Percentiles rank a stretch among this genome's conserved stretches.
Conservation (phyloP, 2,329 filamentous ascomycete species). For the Piedraia hortae region DNA sequence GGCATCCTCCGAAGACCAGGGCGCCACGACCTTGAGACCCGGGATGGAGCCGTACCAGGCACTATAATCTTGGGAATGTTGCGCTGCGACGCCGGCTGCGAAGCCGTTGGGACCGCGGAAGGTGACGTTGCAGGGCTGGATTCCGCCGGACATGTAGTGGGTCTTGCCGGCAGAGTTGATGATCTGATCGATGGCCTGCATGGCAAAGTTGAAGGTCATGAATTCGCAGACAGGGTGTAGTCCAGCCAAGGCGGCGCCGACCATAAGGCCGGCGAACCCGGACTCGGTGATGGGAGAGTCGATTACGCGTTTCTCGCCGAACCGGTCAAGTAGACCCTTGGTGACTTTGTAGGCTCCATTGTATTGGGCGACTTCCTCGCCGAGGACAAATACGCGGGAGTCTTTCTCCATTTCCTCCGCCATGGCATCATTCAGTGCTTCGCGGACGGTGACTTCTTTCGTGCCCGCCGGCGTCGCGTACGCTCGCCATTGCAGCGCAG, state of each 20-base stretch:
- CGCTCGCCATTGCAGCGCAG: constrained; percentile 21
- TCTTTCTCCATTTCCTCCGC: constrained; percentile 90
- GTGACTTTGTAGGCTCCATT: constrained; percentile 99
- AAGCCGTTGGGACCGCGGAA: constrained; percentile 99
- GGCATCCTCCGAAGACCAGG: constrained; percentile 91
- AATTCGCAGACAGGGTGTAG: constrained; percentile 93
- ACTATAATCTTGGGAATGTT: constrained; percentile 97
- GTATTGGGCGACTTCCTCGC: constrained; percentile 98
- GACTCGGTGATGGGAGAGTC: constrained; percentile 96
- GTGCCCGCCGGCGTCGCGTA: constrained; percentile 32
- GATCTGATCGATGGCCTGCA: constrained; percentile 99
- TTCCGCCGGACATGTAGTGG: constrained; percentile 98
- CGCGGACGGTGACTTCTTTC: constrained; percentile 91
- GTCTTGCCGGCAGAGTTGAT: constrained; percentile 98
- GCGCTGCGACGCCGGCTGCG: constrained; percentile 76
- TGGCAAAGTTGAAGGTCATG: constrained; percentile 99
- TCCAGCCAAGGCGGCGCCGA: constrained; percentile 82
- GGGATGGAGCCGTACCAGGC: constrained; percentile 98
- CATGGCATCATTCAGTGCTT: constrained; percentile 91
- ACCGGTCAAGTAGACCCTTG: constrained; percentile 86
- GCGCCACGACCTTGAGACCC: constrained; percentile 84
- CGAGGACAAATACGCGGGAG: constrained; percentile 81
- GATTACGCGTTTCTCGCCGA: constrained; percentile 90
- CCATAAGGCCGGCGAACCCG: constrained; percentile 77
- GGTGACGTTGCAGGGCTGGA: constrained; percentile 98